phyloP scores from a whole-genome alignment of 2,329 filamentous ascomycete genomes.

The Trichoderma atrobrunneum region DNA sequence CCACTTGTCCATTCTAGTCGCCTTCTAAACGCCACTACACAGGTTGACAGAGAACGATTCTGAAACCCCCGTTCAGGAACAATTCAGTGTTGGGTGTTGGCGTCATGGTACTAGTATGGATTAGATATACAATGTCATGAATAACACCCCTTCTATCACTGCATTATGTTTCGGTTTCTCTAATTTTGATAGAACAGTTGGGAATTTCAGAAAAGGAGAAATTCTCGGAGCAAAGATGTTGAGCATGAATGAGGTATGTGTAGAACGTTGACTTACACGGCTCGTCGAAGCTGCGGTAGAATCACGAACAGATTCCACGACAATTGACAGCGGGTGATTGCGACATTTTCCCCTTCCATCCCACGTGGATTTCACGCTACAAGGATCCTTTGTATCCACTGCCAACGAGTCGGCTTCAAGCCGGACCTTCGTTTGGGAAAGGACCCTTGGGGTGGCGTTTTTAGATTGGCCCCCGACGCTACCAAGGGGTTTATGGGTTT shows the following conservation, averaged over 20 bases:
- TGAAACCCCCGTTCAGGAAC: neutral
- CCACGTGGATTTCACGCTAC: slow-evolving; percentile 3
- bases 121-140: neutral
- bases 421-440: neutral
- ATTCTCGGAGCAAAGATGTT: neutral
- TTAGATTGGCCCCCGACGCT: neutral
- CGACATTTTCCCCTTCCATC: neutral
- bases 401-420: neutral
- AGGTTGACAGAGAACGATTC: neutral
- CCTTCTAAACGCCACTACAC: neutral
- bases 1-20: slow-evolving; percentile 1
- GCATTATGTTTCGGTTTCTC: neutral
- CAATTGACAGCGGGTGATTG: neutral
- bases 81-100: neutral
- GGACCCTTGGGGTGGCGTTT: slow-evolving; percentile 9
- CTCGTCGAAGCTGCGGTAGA: neutral
- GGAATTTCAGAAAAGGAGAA: neutral
- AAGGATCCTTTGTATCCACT: neutral
- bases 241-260: neutral
- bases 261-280: neutral
- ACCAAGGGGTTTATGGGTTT: neutral
- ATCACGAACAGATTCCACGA: neutral
- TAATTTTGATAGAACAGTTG: neutral
- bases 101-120: neutral
- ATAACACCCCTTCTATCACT: neutral